Evolutionary conservation across 2,329 filamentous ascomycete genomes (phyloP).

Genomic region (Talaromyces amestolkiae): DNA sequence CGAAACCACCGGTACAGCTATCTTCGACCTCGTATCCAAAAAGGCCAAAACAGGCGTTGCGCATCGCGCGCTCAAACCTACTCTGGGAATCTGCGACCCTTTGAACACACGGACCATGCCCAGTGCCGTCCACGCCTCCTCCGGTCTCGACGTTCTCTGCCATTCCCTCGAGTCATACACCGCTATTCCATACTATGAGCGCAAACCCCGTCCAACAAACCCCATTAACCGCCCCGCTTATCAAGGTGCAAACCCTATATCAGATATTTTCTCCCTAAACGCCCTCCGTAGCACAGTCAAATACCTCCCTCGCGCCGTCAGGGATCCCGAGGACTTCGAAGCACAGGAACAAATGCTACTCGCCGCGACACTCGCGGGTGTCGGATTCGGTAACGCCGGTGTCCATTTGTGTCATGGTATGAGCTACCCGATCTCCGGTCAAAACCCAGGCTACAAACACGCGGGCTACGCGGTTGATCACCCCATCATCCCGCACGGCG

Average conservation of each 20-base stretch:
- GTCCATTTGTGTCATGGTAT: constrained; percentile 90
- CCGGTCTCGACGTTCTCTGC: constrained; percentile 91
- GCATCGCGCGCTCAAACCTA: constrained; percentile 92
- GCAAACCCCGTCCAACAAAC: constrained; percentile 78
- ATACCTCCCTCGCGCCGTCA: constrained; percentile 84
- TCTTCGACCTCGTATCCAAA: constrained; percentile 89
- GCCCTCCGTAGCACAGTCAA: constrained; percentile 81
- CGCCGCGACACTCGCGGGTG: constrained; percentile 87
- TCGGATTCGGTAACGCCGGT: constrained; percentile 96
- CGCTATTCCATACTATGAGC: constrained; percentile 88
- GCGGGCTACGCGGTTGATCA: constrained; percentile 73
- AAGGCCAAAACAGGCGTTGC: constrained; percentile 94
- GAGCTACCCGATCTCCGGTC: constrained; percentile 95
- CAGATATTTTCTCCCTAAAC: constrained; percentile 90
- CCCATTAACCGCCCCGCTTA: constrained; percentile 90
- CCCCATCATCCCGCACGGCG: constrained; percentile 90
- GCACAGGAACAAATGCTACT: constrained; percentile 95
- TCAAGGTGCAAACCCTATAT: constrained; percentile 96
- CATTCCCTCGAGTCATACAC: constrained; percentile 97
- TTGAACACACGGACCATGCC: constrained; percentile 97
- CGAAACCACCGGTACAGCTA: constrained; percentile 95
- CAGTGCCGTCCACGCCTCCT: constrained; percentile 83
- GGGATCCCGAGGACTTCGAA: constrained; percentile 84
- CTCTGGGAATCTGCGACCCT: constrained; percentile 79
- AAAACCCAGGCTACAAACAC: constrained; percentile 89